phyloP scores from a whole-genome alignment of 495 filamentous ascomycete genomes.

The Chaetomium fimeti region DNA sequence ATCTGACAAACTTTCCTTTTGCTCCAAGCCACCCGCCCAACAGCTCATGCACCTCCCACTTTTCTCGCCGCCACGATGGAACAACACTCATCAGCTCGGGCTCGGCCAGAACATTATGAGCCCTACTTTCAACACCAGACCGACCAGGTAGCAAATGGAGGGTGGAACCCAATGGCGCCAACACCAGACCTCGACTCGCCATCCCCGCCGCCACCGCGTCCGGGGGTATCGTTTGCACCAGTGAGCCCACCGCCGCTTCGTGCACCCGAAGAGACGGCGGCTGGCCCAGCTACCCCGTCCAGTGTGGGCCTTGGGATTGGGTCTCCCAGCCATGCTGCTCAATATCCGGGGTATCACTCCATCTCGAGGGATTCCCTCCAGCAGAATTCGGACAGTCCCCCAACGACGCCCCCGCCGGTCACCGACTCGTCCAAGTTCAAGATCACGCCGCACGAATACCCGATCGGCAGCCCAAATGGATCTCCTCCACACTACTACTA shows the following conservation, averaged over 20 bases:
- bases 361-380: slow-evolving; percentile 16
- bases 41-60: background rate
- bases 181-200: slow-evolving; percentile 12
- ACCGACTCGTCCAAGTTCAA: slow-evolving; percentile 8
- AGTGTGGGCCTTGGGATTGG: slow-evolving; percentile 17
- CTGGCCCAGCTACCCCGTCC: background rate
- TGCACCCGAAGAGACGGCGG: no score
- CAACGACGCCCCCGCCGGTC: background rate
- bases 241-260: background rate
- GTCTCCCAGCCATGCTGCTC: background rate
- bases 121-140: background rate
- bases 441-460: background rate
- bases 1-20: background rate
- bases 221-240: slow-evolving; percentile 8
- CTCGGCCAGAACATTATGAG: background rate
- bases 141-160: background rate
- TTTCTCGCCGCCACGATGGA: slow-evolving; percentile 12
- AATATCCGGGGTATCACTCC: slow-evolving; percentile 3
- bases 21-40: background rate
- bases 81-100: background rate
- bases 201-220: slow-evolving; percentile 1
- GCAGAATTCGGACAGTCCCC: slow-evolving; percentile 10
- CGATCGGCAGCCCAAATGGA: background rate
- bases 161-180: slow-evolving; percentile 10
- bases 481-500: slow-evolving; percentile 1